Evolutionary conservation across 768 basidiomycete genomes (phyloP).

Genomic region (Tulasnella sp.): DNA sequence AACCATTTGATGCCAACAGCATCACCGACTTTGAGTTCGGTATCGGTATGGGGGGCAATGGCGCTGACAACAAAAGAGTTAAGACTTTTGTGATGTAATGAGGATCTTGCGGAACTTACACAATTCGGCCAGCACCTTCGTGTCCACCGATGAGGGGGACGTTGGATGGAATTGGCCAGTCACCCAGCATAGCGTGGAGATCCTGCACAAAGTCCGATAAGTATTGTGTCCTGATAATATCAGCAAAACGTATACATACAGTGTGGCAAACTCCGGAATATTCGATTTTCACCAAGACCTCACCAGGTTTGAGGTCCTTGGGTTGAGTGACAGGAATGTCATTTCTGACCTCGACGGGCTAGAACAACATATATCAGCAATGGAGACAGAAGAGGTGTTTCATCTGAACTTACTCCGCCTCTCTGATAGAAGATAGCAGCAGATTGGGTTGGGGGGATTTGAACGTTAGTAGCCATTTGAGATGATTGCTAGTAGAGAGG

Average conservation of each 20-base stretch:
- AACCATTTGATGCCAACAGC: slow-evolving; percentile 62
- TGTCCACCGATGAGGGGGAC: slow-evolving; percentile 21
- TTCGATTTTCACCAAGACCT: slow-evolving; percentile 50
- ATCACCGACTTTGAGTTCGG: slow-evolving; percentile 59
- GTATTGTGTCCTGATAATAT: background rate
- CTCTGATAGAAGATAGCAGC: no score
- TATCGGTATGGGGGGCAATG: slow-evolving; percentile 52
- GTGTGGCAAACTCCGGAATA: slow-evolving; percentile 82
- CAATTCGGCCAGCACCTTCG: slow-evolving; percentile 31
- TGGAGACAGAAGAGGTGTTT: no score
- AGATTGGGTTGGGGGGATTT: no score
- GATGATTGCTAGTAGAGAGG: no score
- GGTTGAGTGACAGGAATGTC: slow-evolving; percentile 23
- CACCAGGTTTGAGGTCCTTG: slow-evolving; percentile 22
- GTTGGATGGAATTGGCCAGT: slow-evolving; percentile 47
- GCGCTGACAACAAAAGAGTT: slow-evolving; percentile 68
- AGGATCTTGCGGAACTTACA: background rate
- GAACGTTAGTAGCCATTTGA: no score
- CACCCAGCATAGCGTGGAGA: slow-evolving; percentile 56
- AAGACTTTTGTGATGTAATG: background rate
- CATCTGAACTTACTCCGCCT: no score
- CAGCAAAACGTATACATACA: background rate
- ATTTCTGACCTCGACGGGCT: no score
- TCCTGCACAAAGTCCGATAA: slow-evolving; percentile 27
- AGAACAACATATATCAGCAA: no score